A percentile compares a stretch with the other conserved stretches of the same genome.
Evolutionary conservation across 768 basidiomycete genomes (phyloP).

Genomic region (Suillus weaverae): DNA sequence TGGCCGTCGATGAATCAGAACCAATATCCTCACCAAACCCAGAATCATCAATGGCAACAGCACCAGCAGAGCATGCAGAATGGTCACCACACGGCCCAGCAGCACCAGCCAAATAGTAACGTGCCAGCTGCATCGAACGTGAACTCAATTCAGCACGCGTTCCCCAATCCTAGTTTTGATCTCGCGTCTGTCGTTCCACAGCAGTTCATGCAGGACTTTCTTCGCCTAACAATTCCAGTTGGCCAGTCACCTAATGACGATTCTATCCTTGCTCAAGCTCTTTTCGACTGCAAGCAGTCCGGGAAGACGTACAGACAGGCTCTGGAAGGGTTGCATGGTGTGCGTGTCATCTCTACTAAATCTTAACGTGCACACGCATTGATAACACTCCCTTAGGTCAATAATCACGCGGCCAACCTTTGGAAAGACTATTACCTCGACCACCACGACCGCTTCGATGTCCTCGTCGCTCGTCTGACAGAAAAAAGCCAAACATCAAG

Average conservation of each 20-base stretch:
- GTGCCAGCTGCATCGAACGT: not conserved
- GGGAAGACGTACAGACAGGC: conserved; percentile 61
- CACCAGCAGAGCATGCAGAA: conserved; percentile 38
- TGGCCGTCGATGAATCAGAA: conserved; percentile 21
- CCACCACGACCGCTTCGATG: conserved; percentile 60
- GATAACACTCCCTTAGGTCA: conserved; percentile 31
- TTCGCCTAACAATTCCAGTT: conserved; percentile 55
- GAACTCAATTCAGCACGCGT: conserved; percentile 12
- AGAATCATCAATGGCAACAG: conserved; percentile 24
- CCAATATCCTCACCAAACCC: conserved; percentile 27
- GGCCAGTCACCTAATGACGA: conserved; percentile 53
- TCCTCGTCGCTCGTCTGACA: conserved; percentile 25
- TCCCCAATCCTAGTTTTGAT: conserved; percentile 24
- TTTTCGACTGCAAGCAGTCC: conserved; percentile 37
- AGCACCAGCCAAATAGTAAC: conserved; percentile 13
- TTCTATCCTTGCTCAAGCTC: conserved; percentile 51
- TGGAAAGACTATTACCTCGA: conserved; percentile 86
- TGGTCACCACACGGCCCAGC: conserved; percentile 30
- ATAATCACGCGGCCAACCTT: conserved; percentile 52
- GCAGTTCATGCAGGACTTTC: conserved; percentile 58
- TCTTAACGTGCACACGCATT: conserved; percentile 2
- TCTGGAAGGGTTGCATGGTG: conserved; percentile 66
- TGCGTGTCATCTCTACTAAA: conserved; percentile 34
- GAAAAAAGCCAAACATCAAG: conserved; percentile 22
- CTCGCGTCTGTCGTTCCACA: conserved; percentile 42